phyloP scores from a whole-genome alignment of 1,139 yeast genomes.

The Yamadazyma kanchanaburiensis region DNA sequence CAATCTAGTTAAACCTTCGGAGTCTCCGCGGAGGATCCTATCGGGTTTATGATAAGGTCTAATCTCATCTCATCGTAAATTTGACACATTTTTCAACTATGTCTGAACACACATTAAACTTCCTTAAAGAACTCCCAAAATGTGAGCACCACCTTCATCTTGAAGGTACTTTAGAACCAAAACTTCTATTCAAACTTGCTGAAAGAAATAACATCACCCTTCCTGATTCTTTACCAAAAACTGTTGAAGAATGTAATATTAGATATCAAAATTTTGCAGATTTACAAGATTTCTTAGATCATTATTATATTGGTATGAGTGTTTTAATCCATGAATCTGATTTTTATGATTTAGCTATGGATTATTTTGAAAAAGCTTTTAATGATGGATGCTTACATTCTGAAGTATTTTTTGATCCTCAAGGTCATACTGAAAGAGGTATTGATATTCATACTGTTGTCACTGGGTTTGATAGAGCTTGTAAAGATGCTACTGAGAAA shows the following conservation, averaged over 20 bases:
- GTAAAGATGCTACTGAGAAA: conserved; percentile 53
- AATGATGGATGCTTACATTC: conserved; percentile 62
- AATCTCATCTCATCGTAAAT: too few relatives aligned
- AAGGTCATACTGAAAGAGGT: conserved; percentile 72
- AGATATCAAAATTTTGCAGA: conserved; percentile 61
- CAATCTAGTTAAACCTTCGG: too few relatives aligned
- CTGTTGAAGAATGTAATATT: conserved; percentile 49
- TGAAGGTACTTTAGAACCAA: conserved; percentile 79
- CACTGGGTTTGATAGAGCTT: conserved; percentile 62
- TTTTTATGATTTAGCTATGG: conserved; percentile 71
- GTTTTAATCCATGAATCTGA: conserved; percentile 65
- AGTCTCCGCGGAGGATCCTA: too few relatives aligned
- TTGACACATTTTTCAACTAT: too few relatives aligned
- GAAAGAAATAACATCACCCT: conserved; percentile 50
- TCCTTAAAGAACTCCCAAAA: conserved; percentile 67
- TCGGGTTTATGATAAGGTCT: too few relatives aligned
- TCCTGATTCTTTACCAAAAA: conserved; percentile 58
- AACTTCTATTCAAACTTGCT: conserved; percentile 63
- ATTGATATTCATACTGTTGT: conserved; percentile 57
- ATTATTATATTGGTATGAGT: conserved; percentile 75
- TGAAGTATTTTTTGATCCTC: conserved; percentile 81
- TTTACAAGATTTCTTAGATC: conserved; percentile 72
- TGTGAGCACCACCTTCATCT: conserved; percentile 82
- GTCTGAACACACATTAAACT: too few relatives aligned
- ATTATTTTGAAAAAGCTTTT: conserved; percentile 59